phyloP scores from a whole-genome alignment of 176 grass and related monocot species.

The Oropetium thomaeum region DNA sequence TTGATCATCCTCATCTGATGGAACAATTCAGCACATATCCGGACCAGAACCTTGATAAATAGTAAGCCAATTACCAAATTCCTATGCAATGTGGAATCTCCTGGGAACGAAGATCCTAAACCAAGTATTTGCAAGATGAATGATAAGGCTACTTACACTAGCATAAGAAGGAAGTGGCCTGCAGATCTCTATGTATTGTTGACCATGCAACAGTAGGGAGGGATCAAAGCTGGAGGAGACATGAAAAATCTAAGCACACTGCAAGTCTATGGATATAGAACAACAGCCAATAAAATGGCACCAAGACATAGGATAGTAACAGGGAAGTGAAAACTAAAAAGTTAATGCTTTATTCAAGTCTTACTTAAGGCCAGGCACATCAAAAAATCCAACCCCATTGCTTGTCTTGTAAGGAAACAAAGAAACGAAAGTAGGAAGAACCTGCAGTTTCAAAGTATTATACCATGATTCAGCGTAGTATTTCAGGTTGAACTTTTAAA shows the following conservation, averaged over 20 bases:
- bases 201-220: conserved; percentile 82
- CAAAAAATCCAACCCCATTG: conserved; percentile 59
- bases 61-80: neutral
- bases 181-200: conserved; percentile 97
- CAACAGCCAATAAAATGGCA: conserved; percentile 1
- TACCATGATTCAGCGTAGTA: neutral
- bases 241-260: neutral
- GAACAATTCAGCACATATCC: neutral
- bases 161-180: conserved; percentile 60
- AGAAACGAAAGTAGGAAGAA: conserved; percentile 83
- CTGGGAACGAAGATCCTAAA: neutral
- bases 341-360: conserved; percentile 16
- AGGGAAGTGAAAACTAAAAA: conserved; percentile 4
- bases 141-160: conserved; percentile 47
- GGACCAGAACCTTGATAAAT: neutral
- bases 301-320: neutral
- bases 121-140: neutral
- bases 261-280: neutral
- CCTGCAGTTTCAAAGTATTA: conserved; percentile 42
- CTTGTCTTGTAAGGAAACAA: conserved; percentile 62
- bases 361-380: conserved; percentile 83
- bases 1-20: neutral
- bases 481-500: neutral
- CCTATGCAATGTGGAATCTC: conserved; percentile 6
- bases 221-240: conserved; percentile 68